phyloP scores from a whole-genome alignment of 2,329 filamentous ascomycete genomes.

The Aspergillus sergii region DNA sequence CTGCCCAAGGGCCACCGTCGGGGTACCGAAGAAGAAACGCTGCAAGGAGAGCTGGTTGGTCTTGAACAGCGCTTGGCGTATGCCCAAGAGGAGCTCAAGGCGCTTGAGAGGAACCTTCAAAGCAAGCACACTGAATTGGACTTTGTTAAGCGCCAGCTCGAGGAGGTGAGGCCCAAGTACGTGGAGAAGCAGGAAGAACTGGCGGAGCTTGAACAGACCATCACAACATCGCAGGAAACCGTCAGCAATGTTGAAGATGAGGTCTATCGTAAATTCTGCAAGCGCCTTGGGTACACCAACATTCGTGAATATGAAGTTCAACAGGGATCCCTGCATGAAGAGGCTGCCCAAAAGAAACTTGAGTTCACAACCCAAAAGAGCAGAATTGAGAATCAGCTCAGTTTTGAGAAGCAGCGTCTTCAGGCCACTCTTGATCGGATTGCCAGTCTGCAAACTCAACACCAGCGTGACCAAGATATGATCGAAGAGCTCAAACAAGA shows the following conservation, averaged over 20 bases:
- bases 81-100: slow-evolving; percentile 73
- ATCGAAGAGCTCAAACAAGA: slow-evolving; percentile 71
- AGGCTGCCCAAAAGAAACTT: slow-evolving; percentile 81
- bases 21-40: slow-evolving; percentile 74
- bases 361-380: slow-evolving; percentile 80
- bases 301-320: slow-evolving; percentile 93
- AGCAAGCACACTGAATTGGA: slow-evolving; percentile 83
- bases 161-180: slow-evolving; percentile 76
- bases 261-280: slow-evolving; percentile 83
- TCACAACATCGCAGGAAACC: slow-evolving; percentile 61
- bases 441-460: slow-evolving; percentile 65
- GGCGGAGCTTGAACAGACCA: slow-evolving; percentile 60
- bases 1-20: slow-evolving; percentile 78
- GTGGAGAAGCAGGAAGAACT: slow-evolving; percentile 71
- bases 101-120: slow-evolving; percentile 77
- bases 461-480: slow-evolving; percentile 67
- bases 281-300: slow-evolving; percentile 79
- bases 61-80: slow-evolving; percentile 76
- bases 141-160: slow-evolving; percentile 71
- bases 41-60: slow-evolving; percentile 77
- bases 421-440: slow-evolving; percentile 71
- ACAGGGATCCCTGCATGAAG: slow-evolving; percentile 88
- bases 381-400: slow-evolving; percentile 62
- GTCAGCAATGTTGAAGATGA: slow-evolving; percentile 85
- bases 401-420: slow-evolving; percentile 71